These are phyloP conservation scores for Coemansia sp. DNA, from an alignment of 192 early-diverging fungal species.

Conservation along the genomic window DNA sequence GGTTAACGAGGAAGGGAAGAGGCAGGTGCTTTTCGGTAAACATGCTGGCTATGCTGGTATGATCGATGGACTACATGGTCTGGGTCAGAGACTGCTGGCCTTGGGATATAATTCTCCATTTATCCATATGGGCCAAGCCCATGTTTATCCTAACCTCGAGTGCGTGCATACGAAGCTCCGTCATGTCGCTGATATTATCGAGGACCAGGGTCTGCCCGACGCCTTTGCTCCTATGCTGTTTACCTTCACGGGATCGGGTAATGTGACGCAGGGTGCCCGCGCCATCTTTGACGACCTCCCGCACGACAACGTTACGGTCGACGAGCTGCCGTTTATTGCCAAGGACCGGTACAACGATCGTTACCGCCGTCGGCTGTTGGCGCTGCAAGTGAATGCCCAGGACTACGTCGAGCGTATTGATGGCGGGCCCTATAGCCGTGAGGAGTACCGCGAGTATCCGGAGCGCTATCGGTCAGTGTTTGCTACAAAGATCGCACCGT, in stretches of 20 bases:
- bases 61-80: slow-evolving; percentile 89
- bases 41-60: slow-evolving; percentile 96
- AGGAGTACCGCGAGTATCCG: slow-evolving; percentile 80
- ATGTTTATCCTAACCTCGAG: slow-evolving; percentile 70
- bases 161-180: slow-evolving; percentile 63
- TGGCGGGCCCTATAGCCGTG: slow-evolving; percentile 60
- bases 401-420: slow-evolving; percentile 86
- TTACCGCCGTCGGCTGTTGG: slow-evolving; percentile 63
- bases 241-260: slow-evolving; percentile 88
- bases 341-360: slow-evolving; percentile 61
- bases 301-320: slow-evolving; percentile 82
- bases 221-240: slow-evolving; percentile 90
- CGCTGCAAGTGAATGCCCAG: slow-evolving; percentile 70
- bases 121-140: slow-evolving; percentile 76
- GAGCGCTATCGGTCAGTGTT: slow-evolving; percentile 78
- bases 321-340: slow-evolving; percentile 64
- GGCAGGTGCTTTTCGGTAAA: slow-evolving; percentile 90
- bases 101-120: slow-evolving; percentile 95
- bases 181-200: slow-evolving; percentile 77
- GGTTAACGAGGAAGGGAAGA: slow-evolving; percentile 69
- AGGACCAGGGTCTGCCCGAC: slow-evolving; percentile 84
- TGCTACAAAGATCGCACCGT: slow-evolving; percentile 89
- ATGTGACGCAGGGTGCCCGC: slow-evolving; percentile 89
- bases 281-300: slow-evolving; percentile 91
- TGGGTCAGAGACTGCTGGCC: slow-evolving; percentile 89